Evolutionary conservation across 345 rosid species (phyloP).

Genomic region (Hibiscus syriacus): DNA sequence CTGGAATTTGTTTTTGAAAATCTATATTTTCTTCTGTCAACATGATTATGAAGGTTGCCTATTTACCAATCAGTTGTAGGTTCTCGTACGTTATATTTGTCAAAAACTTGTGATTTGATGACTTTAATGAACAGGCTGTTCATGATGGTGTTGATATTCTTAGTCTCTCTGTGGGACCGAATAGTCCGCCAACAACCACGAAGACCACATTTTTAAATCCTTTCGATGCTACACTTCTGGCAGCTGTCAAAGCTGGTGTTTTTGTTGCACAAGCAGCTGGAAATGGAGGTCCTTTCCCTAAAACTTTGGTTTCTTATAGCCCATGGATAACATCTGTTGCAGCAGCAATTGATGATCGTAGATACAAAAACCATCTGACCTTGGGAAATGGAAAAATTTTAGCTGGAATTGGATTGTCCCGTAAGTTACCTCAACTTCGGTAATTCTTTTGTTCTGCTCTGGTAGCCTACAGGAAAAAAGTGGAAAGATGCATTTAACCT

Average conservation of each 20-base stretch:
- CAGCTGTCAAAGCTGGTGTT: slow-evolving; percentile 95
- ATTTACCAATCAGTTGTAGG: background rate
- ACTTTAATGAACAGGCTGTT: slow-evolving; percentile 70
- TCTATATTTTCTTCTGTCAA: background rate
- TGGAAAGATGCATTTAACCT: background rate
- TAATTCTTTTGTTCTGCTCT: background rate
- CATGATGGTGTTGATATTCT: slow-evolving; percentile 96
- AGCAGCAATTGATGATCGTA: slow-evolving; percentile 92
- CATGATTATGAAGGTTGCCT: background rate
- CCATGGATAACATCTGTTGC: slow-evolving; percentile 98
- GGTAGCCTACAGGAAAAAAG: background rate
- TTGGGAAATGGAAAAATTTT: slow-evolving; percentile 83
- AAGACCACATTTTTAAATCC: slow-evolving; percentile 88
- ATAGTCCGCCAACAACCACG: slow-evolving; percentile 85
- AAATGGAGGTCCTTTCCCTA: slow-evolving; percentile 96
- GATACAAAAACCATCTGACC: slow-evolving; percentile 85
- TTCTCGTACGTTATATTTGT: background rate
- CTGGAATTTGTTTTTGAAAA: background rate
- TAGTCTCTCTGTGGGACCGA: slow-evolving; percentile 94
- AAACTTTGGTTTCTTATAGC: slow-evolving; percentile 90
- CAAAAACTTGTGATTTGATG: slow-evolving; percentile 11
- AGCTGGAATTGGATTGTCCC: slow-evolving; percentile 82
- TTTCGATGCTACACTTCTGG: slow-evolving; percentile 91
- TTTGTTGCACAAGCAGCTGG: slow-evolving; percentile 99
- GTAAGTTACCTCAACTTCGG: slow-evolving; percentile 36